phyloP scores from a whole-genome alignment of 1,139 yeast species.

The Geotrichum restrictum region DNA sequence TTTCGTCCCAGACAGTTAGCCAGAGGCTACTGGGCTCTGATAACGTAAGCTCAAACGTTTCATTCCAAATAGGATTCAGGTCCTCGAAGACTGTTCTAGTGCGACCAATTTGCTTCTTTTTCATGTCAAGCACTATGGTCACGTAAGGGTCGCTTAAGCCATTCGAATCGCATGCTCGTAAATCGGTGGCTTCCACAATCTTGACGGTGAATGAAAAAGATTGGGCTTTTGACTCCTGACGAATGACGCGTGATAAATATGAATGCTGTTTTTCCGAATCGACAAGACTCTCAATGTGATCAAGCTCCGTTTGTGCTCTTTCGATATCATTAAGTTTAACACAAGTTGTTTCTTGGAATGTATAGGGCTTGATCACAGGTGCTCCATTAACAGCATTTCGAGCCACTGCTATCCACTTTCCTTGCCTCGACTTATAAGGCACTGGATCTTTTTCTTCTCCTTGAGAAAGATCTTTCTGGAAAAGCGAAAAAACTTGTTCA shows the following conservation, averaged over 20 bases:
- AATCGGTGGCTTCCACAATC: slow-evolving; percentile 65
- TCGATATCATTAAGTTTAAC: slow-evolving; percentile 71
- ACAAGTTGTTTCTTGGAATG: slow-evolving; percentile 63
- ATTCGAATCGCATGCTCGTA: slow-evolving; percentile 52
- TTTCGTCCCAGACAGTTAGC: slow-evolving; percentile 73
- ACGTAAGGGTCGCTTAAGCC: slow-evolving; percentile 65
- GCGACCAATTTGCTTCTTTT: slow-evolving; percentile 59
- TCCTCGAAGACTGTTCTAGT: slow-evolving; percentile 64
- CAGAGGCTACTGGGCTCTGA: slow-evolving; percentile 43
- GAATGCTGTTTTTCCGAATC: slow-evolving; percentile 60
- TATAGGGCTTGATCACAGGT: slow-evolving; percentile 51
- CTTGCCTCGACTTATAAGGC: slow-evolving; percentile 33
- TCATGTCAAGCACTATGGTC: slow-evolving; percentile 58
- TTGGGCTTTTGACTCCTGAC: slow-evolving; percentile 36
- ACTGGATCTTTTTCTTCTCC: slow-evolving; percentile 34
- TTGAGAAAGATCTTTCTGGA: slow-evolving; percentile 47
- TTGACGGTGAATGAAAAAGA: slow-evolving; percentile 64
- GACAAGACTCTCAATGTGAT: slow-evolving; percentile 56
- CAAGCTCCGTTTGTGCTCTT: slow-evolving; percentile 55
- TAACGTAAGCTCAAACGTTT: slow-evolving; percentile 66
- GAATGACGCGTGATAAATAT: slow-evolving; percentile 39
- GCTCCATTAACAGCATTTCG: slow-evolving; percentile 44
- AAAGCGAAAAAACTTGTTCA: slow-evolving; percentile 44
- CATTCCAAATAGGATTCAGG: slow-evolving; percentile 73
- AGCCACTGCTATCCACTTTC: slow-evolving; percentile 42